Evolutionary conservation across 164 flowering plant species (phyloP).

Genomic region (Cinnamomum chago): DNA sequence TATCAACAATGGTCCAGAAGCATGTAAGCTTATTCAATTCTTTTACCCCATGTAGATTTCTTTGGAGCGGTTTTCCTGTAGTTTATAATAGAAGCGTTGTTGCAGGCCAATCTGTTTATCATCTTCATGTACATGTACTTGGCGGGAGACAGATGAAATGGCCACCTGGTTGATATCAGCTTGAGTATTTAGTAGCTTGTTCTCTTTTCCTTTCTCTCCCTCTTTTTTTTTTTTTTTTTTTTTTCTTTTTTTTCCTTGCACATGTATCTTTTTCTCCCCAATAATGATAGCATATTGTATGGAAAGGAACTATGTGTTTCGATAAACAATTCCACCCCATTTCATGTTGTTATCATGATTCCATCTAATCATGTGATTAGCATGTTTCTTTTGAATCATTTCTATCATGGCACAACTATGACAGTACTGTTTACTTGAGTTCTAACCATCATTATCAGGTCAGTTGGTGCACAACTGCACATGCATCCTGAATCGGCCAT

Average conservation of each 20-base stretch:
- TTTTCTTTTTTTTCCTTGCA: background rate
- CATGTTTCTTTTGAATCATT: too few relatives aligned
- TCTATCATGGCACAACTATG: too few relatives aligned
- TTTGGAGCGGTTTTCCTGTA: background rate
- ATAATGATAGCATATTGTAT: background rate
- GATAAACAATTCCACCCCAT: background rate
- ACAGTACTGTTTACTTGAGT: too few relatives aligned
- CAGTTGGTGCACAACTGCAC: too few relatives aligned
- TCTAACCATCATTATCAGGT: too few relatives aligned
- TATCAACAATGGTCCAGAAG: constrained; percentile 77
- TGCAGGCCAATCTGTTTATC: constrained; percentile 79
- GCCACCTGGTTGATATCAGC: constrained; percentile 56
- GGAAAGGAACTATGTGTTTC: background rate
- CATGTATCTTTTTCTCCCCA: background rate
- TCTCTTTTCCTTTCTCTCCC: background rate
- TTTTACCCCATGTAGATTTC: background rate
- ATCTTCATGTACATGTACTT: constrained; percentile 72
- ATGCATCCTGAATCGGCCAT: too few relatives aligned
- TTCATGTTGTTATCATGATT: too few relatives aligned
- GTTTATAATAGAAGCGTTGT: background rate
- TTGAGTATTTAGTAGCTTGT: background rate
- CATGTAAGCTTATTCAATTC: constrained; percentile 50
- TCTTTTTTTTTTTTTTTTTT: background rate
- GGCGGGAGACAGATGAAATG: constrained; percentile 81
- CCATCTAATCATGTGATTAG: too few relatives aligned